phyloP scores from a whole-genome alignment of 164 flowering plant species.

The Brasenia schreberi region DNA sequence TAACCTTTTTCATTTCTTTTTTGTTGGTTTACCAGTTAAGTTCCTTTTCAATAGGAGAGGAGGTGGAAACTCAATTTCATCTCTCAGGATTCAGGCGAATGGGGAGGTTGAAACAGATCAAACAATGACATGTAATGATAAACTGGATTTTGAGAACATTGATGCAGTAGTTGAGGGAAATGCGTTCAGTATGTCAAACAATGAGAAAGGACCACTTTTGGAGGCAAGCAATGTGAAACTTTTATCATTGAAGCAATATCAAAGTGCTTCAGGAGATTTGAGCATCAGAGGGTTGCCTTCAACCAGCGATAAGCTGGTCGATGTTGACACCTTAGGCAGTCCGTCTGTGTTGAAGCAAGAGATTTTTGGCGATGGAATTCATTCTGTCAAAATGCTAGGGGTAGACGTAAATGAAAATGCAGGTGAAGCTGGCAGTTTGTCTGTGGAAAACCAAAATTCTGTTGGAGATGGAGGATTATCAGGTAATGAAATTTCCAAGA shows the following conservation, averaged over 20 bases:
- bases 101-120: conserved; percentile 12
- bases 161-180: not conserved
- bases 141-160: too few species aligned
- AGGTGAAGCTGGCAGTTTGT: not conserved
- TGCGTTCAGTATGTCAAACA: not conserved
- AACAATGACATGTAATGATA: conserved; percentile 5
- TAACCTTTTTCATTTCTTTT: not conserved
- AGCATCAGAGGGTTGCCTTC: not conserved
- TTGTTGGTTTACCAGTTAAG: conserved; percentile 27
- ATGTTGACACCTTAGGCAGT: not conserved
- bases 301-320: not conserved
- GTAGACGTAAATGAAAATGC: not conserved
- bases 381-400: not conserved
- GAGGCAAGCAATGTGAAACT: not conserved
- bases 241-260: not conserved
- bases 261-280: not conserved
- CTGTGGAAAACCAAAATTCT: conserved; percentile 9
- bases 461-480: conserved; percentile 10
- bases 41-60: conserved; percentile 32
- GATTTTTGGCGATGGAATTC: not conserved
- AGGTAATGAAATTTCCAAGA: conserved; percentile 31
- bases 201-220: not conserved
- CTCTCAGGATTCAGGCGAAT: conserved; percentile 9
- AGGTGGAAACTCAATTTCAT: conserved; percentile 7
- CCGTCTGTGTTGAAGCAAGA: not conserved